Evolutionary conservation across 73 alveolate species (phyloP), one percentile per base, ranked within the genome.

Genomic region (Diophrys appendiculata): DNA sequence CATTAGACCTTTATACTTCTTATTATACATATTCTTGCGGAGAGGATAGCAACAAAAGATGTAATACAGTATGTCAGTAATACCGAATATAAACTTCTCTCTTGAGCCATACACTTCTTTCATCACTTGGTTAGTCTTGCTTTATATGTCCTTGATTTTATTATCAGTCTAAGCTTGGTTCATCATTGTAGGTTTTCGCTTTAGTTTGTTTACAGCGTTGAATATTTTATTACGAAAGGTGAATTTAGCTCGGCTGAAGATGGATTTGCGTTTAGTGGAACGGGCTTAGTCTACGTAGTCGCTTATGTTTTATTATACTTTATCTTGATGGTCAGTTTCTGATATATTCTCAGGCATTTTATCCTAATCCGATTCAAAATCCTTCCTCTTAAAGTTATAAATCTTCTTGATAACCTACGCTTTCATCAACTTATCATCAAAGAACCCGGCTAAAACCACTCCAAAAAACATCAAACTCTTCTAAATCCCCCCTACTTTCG

Each of bases 401-500:
- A 67, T 29, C 54, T 67, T 18, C 31, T 67, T 67, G 5, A 67
- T 67, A 27, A 67, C 26, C 24, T 25, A 67, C 54, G 53, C 75
- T 67, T 67, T 67, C 24, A 67, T 18, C 24, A 67, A 5, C 3
- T 67, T 67, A 28, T 18, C 35, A 28, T 67, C 31, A 54, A 26
- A 67, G 53, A 67, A 67, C 1, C 75, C 75, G 5, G 75, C 75
- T 5, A 67, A n/a, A 3, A 67, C 5, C 25, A 14, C 24, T 23
- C 75, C 75, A 14, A 67, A 23, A 5, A 67, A 25, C 54, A 67
- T 67, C 54, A 67, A 54, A 54, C 54, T n/a, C 29, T 31, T 67
- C 24, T 67, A 31, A 26, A 67, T 67, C 3, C 75, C 75, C 18
- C 75, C 75, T 25, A 31, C 75, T 24, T 67, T 67, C 11, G 75